These are phyloP conservation scores for Boletus barrowsii DNA, from an alignment of 768 basidiomycete genomes.

Conservation along the genomic window DNA sequence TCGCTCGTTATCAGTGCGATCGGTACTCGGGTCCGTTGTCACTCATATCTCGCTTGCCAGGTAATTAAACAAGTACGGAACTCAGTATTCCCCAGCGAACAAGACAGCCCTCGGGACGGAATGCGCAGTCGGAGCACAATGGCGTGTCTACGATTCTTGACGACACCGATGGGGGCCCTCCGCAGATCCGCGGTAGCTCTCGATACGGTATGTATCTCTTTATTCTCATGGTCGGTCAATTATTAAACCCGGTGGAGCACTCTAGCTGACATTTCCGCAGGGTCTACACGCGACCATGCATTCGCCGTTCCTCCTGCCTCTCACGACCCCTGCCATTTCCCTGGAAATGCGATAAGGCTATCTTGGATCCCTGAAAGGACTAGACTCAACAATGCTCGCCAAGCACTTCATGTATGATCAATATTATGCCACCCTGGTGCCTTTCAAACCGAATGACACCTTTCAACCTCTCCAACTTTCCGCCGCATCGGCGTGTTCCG, in stretches of 20 bases:
- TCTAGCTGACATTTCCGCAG: constrained; percentile 17
- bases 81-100: background rate
- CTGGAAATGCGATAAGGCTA: constrained; percentile 27
- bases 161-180: constrained; percentile 1
- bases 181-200: constrained; percentile 31
- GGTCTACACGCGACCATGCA: constrained; percentile 17
- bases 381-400: constrained; percentile 19
- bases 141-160: constrained; percentile 1
- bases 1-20: background rate
- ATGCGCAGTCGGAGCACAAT: constrained; percentile 1
- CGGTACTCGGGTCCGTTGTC: constrained; percentile 14
- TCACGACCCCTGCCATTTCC: constrained; percentile 15
- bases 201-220: constrained; percentile 18
- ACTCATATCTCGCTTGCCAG: background rate
- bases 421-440: constrained; percentile 16
- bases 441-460: constrained; percentile 15
- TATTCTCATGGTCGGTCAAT: constrained; percentile 23
- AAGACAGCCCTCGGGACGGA: constrained; percentile 14
- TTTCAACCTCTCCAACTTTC: constrained; percentile 3
- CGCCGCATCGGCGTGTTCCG: constrained; percentile 9
- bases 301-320: constrained; percentile 28
- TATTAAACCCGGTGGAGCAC: constrained; percentile 21
- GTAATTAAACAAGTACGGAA: background rate
- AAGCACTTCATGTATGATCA: constrained; percentile 21
- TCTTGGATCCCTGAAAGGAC: constrained; percentile 28